Base-by-base conservation (phyloP, 148 eudicot species). In the Rhododendron molle region DNA sequence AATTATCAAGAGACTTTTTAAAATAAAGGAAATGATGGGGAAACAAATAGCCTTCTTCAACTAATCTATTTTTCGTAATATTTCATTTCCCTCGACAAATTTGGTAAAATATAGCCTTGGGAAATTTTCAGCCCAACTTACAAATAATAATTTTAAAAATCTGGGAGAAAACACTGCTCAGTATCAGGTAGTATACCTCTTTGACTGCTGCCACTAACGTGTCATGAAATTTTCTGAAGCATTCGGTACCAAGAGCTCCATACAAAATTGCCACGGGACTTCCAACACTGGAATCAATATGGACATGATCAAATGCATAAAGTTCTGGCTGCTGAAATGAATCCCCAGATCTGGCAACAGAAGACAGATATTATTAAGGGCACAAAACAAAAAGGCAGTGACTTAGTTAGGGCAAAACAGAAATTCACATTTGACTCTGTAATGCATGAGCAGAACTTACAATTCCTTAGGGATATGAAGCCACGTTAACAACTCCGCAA, bases 171-270 rank as follows among this genome's bases (percentile, higher is more conserved):
- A 36, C 12, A 49, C 21, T 46, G 80, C 81, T 60, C 34, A 44
- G 56, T 46, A 78, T 46, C 58, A 78, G 81, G 77, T 13, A 73
- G 12, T 40, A 50, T 38, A 97, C 99, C 98, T 94, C 89, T 92
- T 91, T 93, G 58, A 98, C 98, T 82, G 98, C 98, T 90, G 90
- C 88, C 71, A 90, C 92, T 88, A 97, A 95, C 46, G 82, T 85
- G 28, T 67, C 26, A 88, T 97, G 99, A 86, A 97, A 95, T 86
- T 93, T 93, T 84, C 81, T 88, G 83, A 97, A 97, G 92, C 99
- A 97, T 43, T 90, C 85, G 50, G 98, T 94, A 81, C 95, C 98
- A 85, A 97, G 94, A 86, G 98, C 96, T 85, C 98, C 99, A 94
- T 97, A 97, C 86, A 97, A 91, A 85, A 97, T 92, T 78, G 93